Evolutionary conservation across 495 filamentous ascomycete genomes (phyloP).

Genomic region (Pseudoneurospora amorphoporcata): DNA sequence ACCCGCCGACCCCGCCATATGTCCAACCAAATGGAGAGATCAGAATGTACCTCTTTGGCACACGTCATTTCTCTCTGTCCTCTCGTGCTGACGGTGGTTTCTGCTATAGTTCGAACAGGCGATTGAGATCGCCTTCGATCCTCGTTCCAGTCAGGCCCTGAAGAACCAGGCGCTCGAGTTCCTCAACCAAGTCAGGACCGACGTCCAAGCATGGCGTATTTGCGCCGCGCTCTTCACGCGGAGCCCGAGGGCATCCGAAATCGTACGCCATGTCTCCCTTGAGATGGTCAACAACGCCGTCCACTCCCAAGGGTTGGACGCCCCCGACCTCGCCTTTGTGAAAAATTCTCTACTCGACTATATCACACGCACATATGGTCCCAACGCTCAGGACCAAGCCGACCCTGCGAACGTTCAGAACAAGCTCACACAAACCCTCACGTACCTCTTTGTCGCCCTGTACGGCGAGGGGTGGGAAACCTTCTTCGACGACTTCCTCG

Average conservation of each 20-base stretch:
- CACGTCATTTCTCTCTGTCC: background rate
- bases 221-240: conserved; percentile 78
- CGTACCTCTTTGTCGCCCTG: conserved; percentile 74
- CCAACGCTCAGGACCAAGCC: conserved; percentile 37
- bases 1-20: conserved; percentile 9
- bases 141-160: conserved; percentile 58
- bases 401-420: conserved; percentile 80
- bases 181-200: conserved; percentile 66
- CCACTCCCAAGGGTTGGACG: conserved; percentile 57
- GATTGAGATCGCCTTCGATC: conserved; percentile 82
- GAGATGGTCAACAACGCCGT: conserved; percentile 89
- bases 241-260: conserved; percentile 65
- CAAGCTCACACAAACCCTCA: conserved; percentile 92
- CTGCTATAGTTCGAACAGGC: conserved; percentile 69
- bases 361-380: conserved; percentile 58
- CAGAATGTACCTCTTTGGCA: background rate
- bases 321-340: conserved; percentile 55
- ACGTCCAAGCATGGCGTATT: conserved; percentile 74
- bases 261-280: conserved; percentile 77
- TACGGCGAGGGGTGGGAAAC: conserved; percentile 77
- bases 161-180: conserved; percentile 83
- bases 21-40: background rate
- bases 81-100: conserved; percentile 5
- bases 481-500: conserved; percentile 81
- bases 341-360: conserved; percentile 72